A percentile compares a stretch with the other conserved stretches of the same genome.
phyloP scores from a whole-genome alignment of 108 stramenopile species.

The Hondaea fermentalgiana region DNA sequence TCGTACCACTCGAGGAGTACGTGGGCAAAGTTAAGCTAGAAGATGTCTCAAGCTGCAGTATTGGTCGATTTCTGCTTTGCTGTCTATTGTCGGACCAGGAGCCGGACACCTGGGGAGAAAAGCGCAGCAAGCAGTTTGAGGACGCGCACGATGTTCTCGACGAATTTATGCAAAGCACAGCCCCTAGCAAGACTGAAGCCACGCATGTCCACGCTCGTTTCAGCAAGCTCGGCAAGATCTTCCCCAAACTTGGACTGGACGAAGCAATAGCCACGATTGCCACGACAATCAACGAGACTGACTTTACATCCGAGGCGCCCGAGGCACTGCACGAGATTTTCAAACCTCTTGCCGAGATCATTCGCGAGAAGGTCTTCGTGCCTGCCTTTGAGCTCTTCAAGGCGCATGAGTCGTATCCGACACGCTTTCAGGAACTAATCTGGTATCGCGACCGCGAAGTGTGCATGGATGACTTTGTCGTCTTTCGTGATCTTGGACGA shows the following conservation, averaged over 20 bases:
- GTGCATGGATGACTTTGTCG: constrained; percentile 21
- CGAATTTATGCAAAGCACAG: neutral
- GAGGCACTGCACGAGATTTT: neutral
- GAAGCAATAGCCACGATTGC: neutral
- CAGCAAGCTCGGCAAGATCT: neutral
- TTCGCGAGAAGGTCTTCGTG: neutral
- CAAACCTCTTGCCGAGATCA: neutral
- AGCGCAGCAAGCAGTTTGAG: neutral
- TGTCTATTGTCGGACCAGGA: neutral
- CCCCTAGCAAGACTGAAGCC: neutral
- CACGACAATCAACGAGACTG: neutral
- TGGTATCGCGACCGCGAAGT: neutral
- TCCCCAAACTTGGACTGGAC: neutral
- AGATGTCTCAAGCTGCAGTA: neutral
- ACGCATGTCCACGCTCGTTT: neutral
- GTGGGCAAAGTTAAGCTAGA: neutral
- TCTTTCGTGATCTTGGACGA: constrained; percentile 68
- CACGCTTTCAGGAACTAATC: neutral
- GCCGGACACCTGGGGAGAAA: neutral
- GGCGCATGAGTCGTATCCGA: neutral
- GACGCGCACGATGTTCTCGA: neutral
- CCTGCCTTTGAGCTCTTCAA: neutral
- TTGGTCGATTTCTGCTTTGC: neutral
- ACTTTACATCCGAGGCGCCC: neutral
- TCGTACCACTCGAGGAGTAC: neutral